These are phyloP conservation scores for Carpinus viminea DNA, from an alignment of 306 rosid genomes.

Conservation along the genomic window DNA sequence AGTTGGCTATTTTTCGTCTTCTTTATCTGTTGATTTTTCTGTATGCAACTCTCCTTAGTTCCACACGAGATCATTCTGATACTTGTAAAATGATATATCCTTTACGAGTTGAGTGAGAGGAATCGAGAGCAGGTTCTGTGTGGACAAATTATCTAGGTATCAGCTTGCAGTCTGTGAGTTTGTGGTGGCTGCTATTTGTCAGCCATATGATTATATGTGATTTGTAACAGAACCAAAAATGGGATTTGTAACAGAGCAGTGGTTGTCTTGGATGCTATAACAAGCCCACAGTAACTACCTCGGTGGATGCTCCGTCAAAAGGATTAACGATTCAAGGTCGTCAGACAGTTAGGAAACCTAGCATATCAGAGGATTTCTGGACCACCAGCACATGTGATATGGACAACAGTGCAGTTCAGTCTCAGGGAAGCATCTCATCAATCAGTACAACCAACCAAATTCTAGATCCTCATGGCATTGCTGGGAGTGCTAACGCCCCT, in stretches of 20 bases:
- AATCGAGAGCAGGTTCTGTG: neutral
- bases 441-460: conserved; percentile 68
- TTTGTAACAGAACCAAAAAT: conserved; percentile 63
- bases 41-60: neutral
- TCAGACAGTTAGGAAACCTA: conserved; percentile 44
- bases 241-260: conserved; percentile 98
- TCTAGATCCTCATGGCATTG: conserved; percentile 52
- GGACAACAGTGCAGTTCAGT: conserved; percentile 89
- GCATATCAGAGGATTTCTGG: conserved; percentile 82
- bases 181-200: conserved; percentile 4
- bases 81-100: neutral
- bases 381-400: conserved; percentile 88
- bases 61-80: neutral
- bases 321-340: conserved; percentile 30
- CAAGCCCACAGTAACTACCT: conserved; percentile 40
- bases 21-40: neutral
- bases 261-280: conserved; percentile 87
- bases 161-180: conserved; percentile 11
- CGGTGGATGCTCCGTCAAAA: conserved; percentile 45
- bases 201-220: conserved; percentile 33
- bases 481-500: conserved; percentile 48
- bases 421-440: conserved; percentile 90
- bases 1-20: neutral
- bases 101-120: conserved; percentile 1
- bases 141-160: conserved; percentile 1